Base-by-base conservation (phyloP, 2,329 filamentous ascomycete species). In the Polychaeton citri region DNA sequence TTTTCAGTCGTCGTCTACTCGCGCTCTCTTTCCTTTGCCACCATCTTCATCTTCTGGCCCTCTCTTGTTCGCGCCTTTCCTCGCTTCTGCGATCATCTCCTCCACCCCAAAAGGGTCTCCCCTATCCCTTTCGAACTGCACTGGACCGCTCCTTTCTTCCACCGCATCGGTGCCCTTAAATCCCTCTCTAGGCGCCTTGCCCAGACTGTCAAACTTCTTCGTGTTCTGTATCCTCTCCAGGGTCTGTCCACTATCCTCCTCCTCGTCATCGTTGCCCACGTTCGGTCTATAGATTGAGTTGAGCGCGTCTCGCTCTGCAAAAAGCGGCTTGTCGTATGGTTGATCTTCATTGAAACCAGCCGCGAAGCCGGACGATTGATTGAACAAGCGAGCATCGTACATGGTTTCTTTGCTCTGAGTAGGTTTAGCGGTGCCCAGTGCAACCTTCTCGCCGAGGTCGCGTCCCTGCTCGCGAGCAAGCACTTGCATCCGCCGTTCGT, bases 351-450 rank as follows among this genome's bases (percentile, higher is more conserved):
- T 98, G 70, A 95, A 86, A 1, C 88, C 90, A 5, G 53, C 50
- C 48, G 86, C 80, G 55, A 98, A 92, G 0, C 90, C 90, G 49
- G 81, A 87, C 5, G 78, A 81, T 62, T 93, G 85, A 62, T 96
- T 95, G 63, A 98, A 98, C 19, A 98, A 64, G 28, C 90, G 72
- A 2, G 86, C 92, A 63, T 98, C 90, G 64, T 92, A 98, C 90
- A 96, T 96, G 17, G 82, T 79, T 59, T 98, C 90, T 37, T 80
- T 80, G 34, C 79, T 82, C 55, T 90, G 81, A 3, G 90, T 95
- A 2, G 90, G 90, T 60, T 96, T 98, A 5, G 90, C 90, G 33
- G 96, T 64, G 3, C 90, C 90, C 5, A 98, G 71, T 1, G 90
- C 90, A 21, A 98, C 83, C 66, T 95, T 96, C 57, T 98, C 90